phyloP scores from a whole-genome alignment of 495 filamentous ascomycete species.

The Neurospora discreta region DNA sequence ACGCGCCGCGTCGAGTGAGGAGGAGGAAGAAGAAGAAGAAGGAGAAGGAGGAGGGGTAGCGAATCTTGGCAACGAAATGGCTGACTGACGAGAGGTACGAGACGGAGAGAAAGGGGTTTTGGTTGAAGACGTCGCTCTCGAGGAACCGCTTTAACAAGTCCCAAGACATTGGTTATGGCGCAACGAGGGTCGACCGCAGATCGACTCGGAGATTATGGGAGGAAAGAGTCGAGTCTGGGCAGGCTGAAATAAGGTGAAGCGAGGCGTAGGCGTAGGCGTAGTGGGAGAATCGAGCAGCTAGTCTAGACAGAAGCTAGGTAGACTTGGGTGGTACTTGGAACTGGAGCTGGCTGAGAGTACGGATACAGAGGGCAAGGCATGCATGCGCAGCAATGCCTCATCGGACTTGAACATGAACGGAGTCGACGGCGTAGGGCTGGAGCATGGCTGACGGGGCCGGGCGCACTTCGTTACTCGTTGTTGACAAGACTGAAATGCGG shows the following conservation, averaged over 20 bases:
- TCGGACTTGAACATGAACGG: slow-evolving; percentile 8
- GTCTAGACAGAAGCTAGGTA: neutral
- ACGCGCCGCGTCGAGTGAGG: slow-evolving; percentile 1
- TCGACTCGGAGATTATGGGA: neutral
- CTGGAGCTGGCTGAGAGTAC: neutral
- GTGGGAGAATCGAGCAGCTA: neutral
- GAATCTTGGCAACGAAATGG: neutral
- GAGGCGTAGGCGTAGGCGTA: neutral
- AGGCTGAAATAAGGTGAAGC: neutral
- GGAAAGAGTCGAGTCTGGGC: neutral
- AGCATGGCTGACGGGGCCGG: slow-evolving; percentile 10
- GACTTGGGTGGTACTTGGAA: neutral
- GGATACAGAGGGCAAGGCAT: neutral
- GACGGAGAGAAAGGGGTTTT: slow-evolving; percentile 67
- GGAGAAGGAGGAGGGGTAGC: neutral
- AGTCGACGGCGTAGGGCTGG: slow-evolving; percentile 4
- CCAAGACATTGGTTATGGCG: slow-evolving; percentile 35
- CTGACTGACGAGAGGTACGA: slow-evolving; percentile 62
- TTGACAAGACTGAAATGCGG: neutral
- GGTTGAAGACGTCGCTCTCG: slow-evolving; percentile 74
- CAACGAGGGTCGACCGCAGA: neutral
- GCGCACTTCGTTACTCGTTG: neutral
- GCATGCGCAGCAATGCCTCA: slow-evolving; percentile 6
- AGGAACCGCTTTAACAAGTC: slow-evolving; percentile 66
- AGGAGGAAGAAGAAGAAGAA: neutral